A percentile compares a stretch with the other conserved stretches of the same genome.
Conservation (phyloP, 306 rosid genomes). For the Canavalia gladiata region DNA sequence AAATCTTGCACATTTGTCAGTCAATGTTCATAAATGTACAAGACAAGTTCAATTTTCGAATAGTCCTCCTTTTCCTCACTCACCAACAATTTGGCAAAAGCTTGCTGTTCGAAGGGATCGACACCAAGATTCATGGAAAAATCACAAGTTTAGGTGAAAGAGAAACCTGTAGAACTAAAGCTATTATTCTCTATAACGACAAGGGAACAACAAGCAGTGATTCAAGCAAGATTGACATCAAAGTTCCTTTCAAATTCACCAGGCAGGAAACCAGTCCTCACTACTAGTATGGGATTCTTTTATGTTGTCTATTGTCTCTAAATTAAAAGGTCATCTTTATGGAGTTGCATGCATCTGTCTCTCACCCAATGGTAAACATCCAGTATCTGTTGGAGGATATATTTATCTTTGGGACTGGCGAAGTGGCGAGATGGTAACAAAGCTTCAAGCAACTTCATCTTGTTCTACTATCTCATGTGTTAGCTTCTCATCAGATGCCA, state of each 20-base stretch:
- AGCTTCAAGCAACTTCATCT: constrained; percentile 79
- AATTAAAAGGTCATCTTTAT: constrained; percentile 70
- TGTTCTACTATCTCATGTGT: constrained; percentile 66
- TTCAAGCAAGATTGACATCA: no score
- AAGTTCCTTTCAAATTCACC: neutral
- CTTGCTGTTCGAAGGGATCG: no score
- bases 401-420: constrained; percentile 82
- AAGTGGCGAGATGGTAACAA: constrained; percentile 61
- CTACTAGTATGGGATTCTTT: constrained; percentile 75
- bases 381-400: constrained; percentile 76
- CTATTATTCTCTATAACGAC: no score
- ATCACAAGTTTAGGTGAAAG: no score
- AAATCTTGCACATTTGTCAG: no score
- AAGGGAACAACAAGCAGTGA: no score
- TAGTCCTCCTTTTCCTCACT: no score
- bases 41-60: no score
- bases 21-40: no score
- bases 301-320: constrained; percentile 57
- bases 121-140: no score
- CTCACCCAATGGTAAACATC: constrained; percentile 80
- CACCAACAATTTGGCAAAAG: no score
- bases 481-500: constrained; percentile 72
- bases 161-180: no score
- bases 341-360: constrained; percentile 76
- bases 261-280: constrained; percentile 77